phyloP scores from a whole-genome alignment of 129 eudicot species.

The Gnaphalium uliginosum region DNA sequence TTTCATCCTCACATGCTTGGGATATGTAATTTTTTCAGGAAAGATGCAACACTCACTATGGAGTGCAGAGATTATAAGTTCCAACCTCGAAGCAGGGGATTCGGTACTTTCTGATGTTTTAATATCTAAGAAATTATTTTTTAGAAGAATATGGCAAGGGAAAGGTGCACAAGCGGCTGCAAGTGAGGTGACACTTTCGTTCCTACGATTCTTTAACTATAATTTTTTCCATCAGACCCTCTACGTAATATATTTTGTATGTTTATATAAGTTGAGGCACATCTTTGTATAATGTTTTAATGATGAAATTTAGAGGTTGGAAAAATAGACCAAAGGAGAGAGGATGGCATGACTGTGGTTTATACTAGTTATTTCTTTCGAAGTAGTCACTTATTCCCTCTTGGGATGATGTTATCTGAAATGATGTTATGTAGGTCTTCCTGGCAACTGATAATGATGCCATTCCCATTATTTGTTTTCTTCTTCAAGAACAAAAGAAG shows the following conservation, averaged over 20 bases:
- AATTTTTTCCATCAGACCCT: neutral
- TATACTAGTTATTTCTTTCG: conserved; percentile 9
- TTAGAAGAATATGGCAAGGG: conserved; percentile 95
- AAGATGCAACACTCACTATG: conserved; percentile 90
- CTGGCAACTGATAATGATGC: conserved; percentile 83
- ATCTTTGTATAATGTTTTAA: neutral
- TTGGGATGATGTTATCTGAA: neutral
- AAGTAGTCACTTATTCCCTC: neutral
- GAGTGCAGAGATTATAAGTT: conserved; percentile 59
- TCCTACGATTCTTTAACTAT: conserved; percentile 18
- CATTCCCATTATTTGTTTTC: conserved; percentile 77
- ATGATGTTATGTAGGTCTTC: conserved; percentile 59
- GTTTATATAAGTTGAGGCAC: neutral
- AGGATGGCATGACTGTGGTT: conserved; percentile 12
- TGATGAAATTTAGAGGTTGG: neutral
- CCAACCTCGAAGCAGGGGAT: conserved; percentile 43
- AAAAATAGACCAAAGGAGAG: conserved; percentile 22
- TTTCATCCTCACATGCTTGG: conserved; percentile 22
- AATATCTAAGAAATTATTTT: conserved; percentile 51
- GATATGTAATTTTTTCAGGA: conserved; percentile 47
- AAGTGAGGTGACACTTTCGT: conserved; percentile 63
- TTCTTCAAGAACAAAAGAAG: conserved; percentile 94
- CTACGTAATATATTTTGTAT: too few relatives aligned
- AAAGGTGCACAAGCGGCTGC: conserved; percentile 92
- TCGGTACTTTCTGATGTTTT: conserved; percentile 43